Percentiles rank a stretch among this genome's conserved stretches.
These are phyloP conservation scores for Camillea tinctor DNA, from an alignment of 2,329 filamentous ascomycete genomes.

Conservation along the genomic window DNA sequence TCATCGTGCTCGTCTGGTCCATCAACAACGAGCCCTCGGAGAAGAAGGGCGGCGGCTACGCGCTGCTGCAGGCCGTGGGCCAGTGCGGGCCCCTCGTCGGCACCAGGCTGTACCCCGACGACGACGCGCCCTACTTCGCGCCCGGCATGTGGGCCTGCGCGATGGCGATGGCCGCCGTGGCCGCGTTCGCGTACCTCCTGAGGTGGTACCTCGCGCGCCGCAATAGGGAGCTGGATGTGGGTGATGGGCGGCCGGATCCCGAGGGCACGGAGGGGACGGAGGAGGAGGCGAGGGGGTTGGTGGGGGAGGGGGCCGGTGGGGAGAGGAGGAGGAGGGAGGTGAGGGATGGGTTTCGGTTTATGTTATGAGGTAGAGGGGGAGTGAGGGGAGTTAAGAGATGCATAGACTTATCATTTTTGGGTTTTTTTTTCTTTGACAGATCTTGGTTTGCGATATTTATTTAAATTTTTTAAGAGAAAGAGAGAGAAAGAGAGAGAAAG, in stretches of 20 bases:
- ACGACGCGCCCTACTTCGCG: conserved; percentile 61
- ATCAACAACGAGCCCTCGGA: conserved; percentile 79
- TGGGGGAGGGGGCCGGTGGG: not conserved
- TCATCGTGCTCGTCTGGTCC: conserved; percentile 82
- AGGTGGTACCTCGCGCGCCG: conserved; percentile 50
- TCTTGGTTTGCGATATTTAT: too few relatives aligned
- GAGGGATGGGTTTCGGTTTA: not conserved
- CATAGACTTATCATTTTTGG: too few relatives aligned
- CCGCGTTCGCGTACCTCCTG: conserved; percentile 52
- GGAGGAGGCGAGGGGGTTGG: not conserved
- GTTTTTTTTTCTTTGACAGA: too few relatives aligned
- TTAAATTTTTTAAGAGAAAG: too few relatives aligned
- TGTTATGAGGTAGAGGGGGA: not conserved
- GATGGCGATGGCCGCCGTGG: conserved; percentile 61
- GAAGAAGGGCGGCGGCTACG: conserved; percentile 66
- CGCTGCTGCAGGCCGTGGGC: conserved; percentile 76
- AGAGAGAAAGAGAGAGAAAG: too few relatives aligned
- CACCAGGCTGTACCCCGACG: conserved; percentile 61
- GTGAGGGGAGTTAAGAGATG: not conserved
- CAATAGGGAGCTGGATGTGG: conserved; percentile 47
- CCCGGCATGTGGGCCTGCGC: conserved; percentile 63
- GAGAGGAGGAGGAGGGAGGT: not conserved
- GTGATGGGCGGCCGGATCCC: not conserved
- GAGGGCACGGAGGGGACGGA: not conserved
- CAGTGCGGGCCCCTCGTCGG: conserved; percentile 76